Conservation (phyloP, 2,329 filamentous ascomycete genomes). For the Coleophoma eucalyptorum region DNA sequence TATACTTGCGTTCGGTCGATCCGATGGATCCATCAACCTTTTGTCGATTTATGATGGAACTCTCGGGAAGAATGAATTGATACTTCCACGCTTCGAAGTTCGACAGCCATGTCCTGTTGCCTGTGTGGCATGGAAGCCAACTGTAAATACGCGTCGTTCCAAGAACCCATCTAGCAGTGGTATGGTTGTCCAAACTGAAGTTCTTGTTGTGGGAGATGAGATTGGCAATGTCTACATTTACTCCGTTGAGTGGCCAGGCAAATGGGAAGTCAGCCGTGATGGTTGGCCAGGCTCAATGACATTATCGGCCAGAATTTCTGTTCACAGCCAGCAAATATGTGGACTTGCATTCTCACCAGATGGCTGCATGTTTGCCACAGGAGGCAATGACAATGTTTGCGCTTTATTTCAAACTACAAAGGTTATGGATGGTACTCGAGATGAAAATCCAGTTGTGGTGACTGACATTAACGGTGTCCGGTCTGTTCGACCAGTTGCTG, state of each 20-base stretch:
- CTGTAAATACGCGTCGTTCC: slow-evolving; percentile 46
- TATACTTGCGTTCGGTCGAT: slow-evolving; percentile 82
- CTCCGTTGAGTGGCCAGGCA: slow-evolving; percentile 76
- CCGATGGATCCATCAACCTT: slow-evolving; percentile 70
- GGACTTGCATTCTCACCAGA: slow-evolving; percentile 84
- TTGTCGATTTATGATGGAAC: slow-evolving; percentile 71
- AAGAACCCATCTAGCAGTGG: slow-evolving; percentile 39
- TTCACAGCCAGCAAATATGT: slow-evolving; percentile 88
- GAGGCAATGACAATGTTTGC: slow-evolving; percentile 89
- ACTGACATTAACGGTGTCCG: slow-evolving; percentile 22
- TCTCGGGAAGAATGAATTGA: slow-evolving; percentile 20
- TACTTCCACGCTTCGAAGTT: slow-evolving; percentile 65
- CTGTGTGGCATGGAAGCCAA: slow-evolving; percentile 78
- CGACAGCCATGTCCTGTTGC: slow-evolving; percentile 70
- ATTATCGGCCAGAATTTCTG: slow-evolving; percentile 69
- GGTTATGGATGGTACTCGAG: slow-evolving; percentile 10
- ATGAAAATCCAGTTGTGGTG: slow-evolving; percentile 13
- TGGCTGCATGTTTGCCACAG: slow-evolving; percentile 75
- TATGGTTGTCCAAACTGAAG: slow-evolving; percentile 64
- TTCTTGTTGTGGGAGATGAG: slow-evolving; percentile 84
- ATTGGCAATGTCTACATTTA: slow-evolving; percentile 83
- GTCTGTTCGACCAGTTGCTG: slow-evolving; percentile 24
- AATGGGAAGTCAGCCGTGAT: slow-evolving; percentile 58
- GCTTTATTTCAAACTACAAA: slow-evolving; percentile 63
- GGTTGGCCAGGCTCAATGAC: slow-evolving; percentile 77